Evolutionary conservation across 345 rosid genomes (phyloP).

Genomic region (Rhizophora mangle): DNA sequence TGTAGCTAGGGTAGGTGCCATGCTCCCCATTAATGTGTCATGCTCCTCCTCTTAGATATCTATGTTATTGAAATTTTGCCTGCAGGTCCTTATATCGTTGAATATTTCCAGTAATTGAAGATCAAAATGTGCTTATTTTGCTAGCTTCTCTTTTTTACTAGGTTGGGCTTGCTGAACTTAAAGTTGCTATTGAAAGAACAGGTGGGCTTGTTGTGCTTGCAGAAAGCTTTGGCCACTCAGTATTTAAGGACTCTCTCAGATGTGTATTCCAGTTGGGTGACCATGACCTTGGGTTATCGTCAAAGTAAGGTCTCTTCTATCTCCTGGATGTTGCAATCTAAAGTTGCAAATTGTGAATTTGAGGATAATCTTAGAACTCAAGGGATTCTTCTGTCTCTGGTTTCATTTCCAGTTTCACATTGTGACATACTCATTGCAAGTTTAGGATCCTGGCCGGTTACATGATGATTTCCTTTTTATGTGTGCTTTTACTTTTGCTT

Average conservation of each 20-base stretch:
- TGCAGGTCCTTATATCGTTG: neutral
- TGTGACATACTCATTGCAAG: neutral
- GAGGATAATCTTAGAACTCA: neutral
- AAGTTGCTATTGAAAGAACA: slow-evolving; percentile 86
- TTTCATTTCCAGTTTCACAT: neutral
- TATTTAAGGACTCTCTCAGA: slow-evolving; percentile 79
- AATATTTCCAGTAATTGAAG: slow-evolving; percentile 3
- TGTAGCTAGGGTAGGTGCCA: neutral
- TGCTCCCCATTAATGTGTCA: neutral
- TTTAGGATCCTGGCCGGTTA: neutral
- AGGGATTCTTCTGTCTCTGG: neutral
- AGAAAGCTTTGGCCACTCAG: slow-evolving; percentile 97
- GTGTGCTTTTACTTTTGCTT: too few relatives aligned
- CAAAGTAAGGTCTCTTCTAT: slow-evolving; percentile 60
- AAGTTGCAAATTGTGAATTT: slow-evolving; percentile 1
- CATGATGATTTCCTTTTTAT: too few relatives aligned
- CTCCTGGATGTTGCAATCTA: slow-evolving; percentile 11
- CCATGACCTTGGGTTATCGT: slow-evolving; percentile 75
- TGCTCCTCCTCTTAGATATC: neutral
- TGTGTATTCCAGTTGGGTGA: slow-evolving; percentile 74
- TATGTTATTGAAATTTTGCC: neutral
- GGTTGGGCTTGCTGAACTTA: slow-evolving; percentile 96
- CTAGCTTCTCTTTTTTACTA: slow-evolving; percentile 19
- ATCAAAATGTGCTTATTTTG: slow-evolving; percentile 7
- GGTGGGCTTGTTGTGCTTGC: slow-evolving; percentile 98